Percentiles rank a stretch among this genome's conserved stretches.
Conservation (phyloP, 129 eudicot genomes). For the Calendula officinalis region DNA sequence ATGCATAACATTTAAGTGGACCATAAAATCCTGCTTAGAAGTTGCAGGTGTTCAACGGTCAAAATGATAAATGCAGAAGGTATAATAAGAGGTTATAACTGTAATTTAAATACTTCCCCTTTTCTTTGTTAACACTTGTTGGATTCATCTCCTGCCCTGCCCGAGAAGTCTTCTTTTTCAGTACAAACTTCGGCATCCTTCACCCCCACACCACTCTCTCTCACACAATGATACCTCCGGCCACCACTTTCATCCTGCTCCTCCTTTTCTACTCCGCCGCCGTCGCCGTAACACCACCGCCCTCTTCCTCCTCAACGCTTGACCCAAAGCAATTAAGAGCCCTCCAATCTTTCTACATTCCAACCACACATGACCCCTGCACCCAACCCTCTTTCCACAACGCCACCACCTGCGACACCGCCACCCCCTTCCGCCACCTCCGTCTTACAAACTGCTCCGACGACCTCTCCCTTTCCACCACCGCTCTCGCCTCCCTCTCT, state of each 20-base stretch:
- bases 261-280: constrained; percentile 2
- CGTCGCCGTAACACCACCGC: background rate
- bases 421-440: constrained; percentile 74
- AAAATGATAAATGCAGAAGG: constrained; percentile 9
- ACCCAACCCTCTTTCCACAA: constrained; percentile 40
- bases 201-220: constrained; percentile 16
- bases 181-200: constrained; percentile 3
- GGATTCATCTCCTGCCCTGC: constrained; percentile 13
- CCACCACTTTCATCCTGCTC: constrained; percentile 1
- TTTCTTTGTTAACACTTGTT: constrained; percentile 22
- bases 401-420: constrained; percentile 65
- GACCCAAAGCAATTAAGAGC: constrained; percentile 29
- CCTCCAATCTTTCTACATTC: constrained; percentile 26
- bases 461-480: constrained; percentile 53
- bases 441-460: constrained; percentile 64
- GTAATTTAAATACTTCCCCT: constrained; percentile 8
- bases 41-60: constrained; percentile 6
- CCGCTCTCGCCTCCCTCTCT: constrained; percentile 64
- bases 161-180: constrained; percentile 5
- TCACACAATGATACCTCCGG: background rate
- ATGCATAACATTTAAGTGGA: background rate
- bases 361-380: constrained; percentile 62
- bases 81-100: background rate
- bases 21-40: background rate
- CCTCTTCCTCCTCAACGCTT: constrained; percentile 16